Conservation (phyloP, 192 early-diverging fungal genomes). For the Coemansia sp. region DNA sequence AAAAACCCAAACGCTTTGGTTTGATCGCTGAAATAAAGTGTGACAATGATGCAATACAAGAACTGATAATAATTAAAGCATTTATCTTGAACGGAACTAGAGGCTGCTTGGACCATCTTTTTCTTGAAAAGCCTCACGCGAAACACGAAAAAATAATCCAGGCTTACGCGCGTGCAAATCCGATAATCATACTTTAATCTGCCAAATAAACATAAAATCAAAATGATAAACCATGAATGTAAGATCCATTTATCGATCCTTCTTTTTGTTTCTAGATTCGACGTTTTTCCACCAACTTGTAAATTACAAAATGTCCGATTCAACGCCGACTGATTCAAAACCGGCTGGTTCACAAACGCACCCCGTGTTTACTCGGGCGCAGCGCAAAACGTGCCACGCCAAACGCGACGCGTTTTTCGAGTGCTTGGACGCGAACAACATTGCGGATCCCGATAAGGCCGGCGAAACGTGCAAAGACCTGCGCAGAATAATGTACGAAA, state of each 20-base stretch:
- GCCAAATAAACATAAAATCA: no score
- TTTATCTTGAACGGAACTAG: no score
- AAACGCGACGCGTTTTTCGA: constrained; percentile 74
- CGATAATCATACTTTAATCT: no score
- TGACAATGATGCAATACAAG: no score
- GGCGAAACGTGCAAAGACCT: constrained; percentile 45
- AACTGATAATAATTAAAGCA: no score
- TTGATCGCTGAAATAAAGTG: no score
- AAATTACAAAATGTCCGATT: not conserved
- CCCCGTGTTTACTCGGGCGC: constrained; percentile 56
- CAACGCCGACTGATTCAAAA: not conserved
- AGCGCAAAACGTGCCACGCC: constrained; percentile 74
- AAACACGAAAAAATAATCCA: not conserved
- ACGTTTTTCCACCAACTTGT: no score
- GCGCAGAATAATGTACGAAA: constrained; percentile 31
- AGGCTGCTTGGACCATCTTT: not conserved
- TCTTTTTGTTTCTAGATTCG: no score
- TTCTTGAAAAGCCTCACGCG: not conserved
- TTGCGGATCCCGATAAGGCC: constrained; percentile 55
- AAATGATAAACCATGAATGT: no score
- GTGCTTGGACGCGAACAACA: constrained; percentile 66
- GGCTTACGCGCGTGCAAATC: not conserved
- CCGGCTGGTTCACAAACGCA: not conserved
- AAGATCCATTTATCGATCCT: no score
- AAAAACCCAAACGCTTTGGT: no score